Conservation (phyloP, 805 yeast genomes). For the Yarrowia keelungensis region DNA sequence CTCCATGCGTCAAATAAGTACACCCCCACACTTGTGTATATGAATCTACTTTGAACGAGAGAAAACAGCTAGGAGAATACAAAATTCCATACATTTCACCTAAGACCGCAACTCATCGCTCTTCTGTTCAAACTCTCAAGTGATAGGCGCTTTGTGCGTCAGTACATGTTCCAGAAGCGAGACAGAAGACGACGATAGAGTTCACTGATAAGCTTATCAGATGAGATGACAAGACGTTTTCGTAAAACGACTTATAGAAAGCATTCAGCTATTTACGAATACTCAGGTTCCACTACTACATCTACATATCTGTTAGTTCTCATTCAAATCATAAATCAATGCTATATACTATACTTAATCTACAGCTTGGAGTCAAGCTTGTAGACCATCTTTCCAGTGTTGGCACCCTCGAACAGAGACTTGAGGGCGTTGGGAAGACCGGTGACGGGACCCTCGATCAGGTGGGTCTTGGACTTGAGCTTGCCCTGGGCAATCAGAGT, state of each 20-base stretch:
- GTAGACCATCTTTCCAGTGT: conserved; percentile 39
- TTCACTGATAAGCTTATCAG: conserved; percentile 15
- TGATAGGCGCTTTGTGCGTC: conserved; percentile 1
- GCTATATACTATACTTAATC: neutral
- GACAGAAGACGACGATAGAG: neutral
- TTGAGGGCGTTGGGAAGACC: conserved; percentile 37
- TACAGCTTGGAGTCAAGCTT: conserved; percentile 19
- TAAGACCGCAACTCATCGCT: too few relatives aligned
- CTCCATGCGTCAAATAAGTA: neutral
- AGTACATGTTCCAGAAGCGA: neutral
- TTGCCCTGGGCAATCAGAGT: conserved; percentile 18
- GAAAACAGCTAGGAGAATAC: too few relatives aligned
- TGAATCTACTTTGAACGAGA: too few relatives aligned
- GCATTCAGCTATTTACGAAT: too few relatives aligned
- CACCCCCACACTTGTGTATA: neutral
- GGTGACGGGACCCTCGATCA: conserved; percentile 37
- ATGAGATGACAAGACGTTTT: neutral
- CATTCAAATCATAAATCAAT: neutral
- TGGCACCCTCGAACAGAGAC: conserved; percentile 38
- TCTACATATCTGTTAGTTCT: too few relatives aligned
- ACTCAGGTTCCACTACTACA: too few relatives aligned
- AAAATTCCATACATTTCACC: too few relatives aligned
- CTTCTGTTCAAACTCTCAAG: neutral
- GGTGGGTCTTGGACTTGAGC: conserved; percentile 24
- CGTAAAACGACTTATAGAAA: too few relatives aligned